phyloP scores from a whole-genome alignment of 2,329 filamentous ascomycete genomes.

The Macrophomina phaseolina region DNA sequence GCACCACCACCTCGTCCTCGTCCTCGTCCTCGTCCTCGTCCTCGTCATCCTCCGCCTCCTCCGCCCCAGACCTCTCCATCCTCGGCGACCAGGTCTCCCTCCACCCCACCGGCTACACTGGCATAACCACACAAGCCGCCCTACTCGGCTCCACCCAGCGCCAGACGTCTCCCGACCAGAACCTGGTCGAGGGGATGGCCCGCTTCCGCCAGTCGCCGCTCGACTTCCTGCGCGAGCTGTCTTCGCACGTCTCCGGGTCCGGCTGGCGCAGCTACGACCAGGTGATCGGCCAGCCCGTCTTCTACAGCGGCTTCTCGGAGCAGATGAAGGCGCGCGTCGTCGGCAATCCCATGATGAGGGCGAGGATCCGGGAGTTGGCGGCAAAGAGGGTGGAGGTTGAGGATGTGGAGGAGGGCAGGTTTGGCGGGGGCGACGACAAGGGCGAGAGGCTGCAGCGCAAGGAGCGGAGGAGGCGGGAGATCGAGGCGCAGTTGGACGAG shows the following conservation, averaged over 20 bases:
- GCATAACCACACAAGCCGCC: neutral
- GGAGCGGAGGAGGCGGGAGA: slow-evolving; percentile 69
- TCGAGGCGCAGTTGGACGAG: slow-evolving; percentile 76
- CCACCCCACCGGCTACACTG: slow-evolving; percentile 49
- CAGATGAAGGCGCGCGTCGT: slow-evolving; percentile 83
- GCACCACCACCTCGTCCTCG: neutral
- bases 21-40: neutral
- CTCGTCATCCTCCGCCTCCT: slow-evolving; percentile 29
- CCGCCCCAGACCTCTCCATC: slow-evolving; percentile 54
- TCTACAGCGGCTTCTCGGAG: slow-evolving; percentile 90
- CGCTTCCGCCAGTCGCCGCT: slow-evolving; percentile 77
- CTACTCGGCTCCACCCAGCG: slow-evolving; percentile 32
- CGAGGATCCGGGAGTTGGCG: slow-evolving; percentile 77
- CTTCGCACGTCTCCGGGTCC: slow-evolving; percentile 87
- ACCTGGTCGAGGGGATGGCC: slow-evolving; percentile 80
- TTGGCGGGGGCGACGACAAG: slow-evolving; percentile 38
- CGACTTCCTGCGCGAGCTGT: slow-evolving; percentile 90
- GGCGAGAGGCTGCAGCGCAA: slow-evolving; percentile 60
- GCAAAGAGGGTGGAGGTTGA: slow-evolving; percentile 76
- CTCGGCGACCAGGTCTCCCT: slow-evolving; percentile 52
- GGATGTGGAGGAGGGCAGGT: slow-evolving; percentile 67
- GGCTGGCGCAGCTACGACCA: slow-evolving; percentile 96
- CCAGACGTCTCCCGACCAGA: slow-evolving; percentile 60
- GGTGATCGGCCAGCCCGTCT: slow-evolving; percentile 88
- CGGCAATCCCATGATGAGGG: slow-evolving; percentile 74